Percentiles rank a stretch among this genome's conserved stretches.
phyloP scores from a whole-genome alignment of 495 filamentous ascomycete genomes.

The Amphirosellinia nigrospora region DNA sequence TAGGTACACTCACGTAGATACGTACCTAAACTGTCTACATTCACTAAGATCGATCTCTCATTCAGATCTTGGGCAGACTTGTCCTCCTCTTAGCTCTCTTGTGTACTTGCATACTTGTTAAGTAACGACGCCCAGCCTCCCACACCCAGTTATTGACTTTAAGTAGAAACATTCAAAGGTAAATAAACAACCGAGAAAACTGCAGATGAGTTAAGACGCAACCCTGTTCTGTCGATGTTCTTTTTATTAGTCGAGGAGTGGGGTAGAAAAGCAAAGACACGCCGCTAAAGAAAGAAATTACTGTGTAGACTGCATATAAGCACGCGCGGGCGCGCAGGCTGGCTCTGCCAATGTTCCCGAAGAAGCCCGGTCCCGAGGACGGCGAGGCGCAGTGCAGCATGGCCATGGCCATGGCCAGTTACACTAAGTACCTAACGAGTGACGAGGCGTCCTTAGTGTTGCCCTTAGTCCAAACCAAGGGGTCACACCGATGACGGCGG shows the following conservation, averaged over 20 bases:
- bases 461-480: no score
- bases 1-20: no score
- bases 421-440: not conserved
- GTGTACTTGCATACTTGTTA: not conserved
- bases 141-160: no score
- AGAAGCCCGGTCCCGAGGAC: not conserved
- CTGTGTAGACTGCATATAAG: conserved; percentile 11
- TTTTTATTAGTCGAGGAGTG: no score
- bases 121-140: not conserved
- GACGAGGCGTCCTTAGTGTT: not conserved
- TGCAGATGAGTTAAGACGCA: not conserved
- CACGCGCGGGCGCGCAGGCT: no score
- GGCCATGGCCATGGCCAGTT: not conserved
- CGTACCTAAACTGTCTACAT: no score
- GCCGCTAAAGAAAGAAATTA: not conserved
- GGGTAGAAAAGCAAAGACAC: not conserved
- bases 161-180: no score
- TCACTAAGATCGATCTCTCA: no score
- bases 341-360: not conserved
- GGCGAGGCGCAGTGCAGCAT: conserved; percentile 25
- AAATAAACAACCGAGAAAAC: not conserved
- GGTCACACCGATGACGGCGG: not conserved
- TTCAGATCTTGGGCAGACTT: no score
- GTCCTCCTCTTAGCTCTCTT: not conserved
- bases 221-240: not conserved